Percentiles rank a stretch among this genome's conserved stretches.
These are phyloP conservation scores for Linnemannia elongata DNA, from an alignment of 192 early-diverging fungal species.

Conservation along the genomic window DNA sequence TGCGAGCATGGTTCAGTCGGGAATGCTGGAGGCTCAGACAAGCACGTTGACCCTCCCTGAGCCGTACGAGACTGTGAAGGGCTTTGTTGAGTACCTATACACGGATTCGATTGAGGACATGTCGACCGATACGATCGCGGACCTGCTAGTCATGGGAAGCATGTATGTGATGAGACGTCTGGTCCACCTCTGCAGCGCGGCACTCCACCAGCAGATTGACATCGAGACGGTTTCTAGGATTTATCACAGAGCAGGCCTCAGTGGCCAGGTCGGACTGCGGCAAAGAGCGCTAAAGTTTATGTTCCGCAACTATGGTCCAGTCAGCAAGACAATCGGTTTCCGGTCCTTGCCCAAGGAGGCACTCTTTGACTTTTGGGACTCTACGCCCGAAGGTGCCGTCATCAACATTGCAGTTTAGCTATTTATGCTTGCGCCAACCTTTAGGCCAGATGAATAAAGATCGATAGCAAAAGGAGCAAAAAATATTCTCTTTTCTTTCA, in stretches of 20 bases:
- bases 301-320: slow-evolving; percentile 70
- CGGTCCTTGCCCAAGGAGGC: slow-evolving; percentile 63
- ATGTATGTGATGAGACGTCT: slow-evolving; percentile 71
- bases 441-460: neutral
- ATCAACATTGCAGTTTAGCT: slow-evolving; percentile 49
- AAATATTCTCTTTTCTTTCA: neutral
- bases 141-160: slow-evolving; percentile 72
- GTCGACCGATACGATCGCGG: slow-evolving; percentile 57
- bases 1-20: slow-evolving; percentile 64
- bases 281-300: slow-evolving; percentile 67
- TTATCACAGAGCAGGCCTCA: slow-evolving; percentile 66
- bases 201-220: slow-evolving; percentile 61
- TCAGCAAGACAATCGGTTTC: slow-evolving; percentile 69
- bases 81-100: slow-evolving; percentile 71
- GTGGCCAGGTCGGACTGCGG: slow-evolving; percentile 66
- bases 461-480: neutral
- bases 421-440: neutral
- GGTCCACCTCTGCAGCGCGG: slow-evolving; percentile 60
- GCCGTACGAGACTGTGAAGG: slow-evolving; percentile 60
- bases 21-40: slow-evolving; percentile 66
- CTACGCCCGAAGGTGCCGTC: slow-evolving; percentile 63
- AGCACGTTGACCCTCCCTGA: slow-evolving; percentile 66
- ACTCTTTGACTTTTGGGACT: slow-evolving; percentile 73
- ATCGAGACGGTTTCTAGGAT: slow-evolving; percentile 69
- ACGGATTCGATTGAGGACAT: slow-evolving; percentile 65